Evolutionary conservation across 352 stramenopile genomes (phyloP).

Genomic region (Phytophthora citricola): DNA sequence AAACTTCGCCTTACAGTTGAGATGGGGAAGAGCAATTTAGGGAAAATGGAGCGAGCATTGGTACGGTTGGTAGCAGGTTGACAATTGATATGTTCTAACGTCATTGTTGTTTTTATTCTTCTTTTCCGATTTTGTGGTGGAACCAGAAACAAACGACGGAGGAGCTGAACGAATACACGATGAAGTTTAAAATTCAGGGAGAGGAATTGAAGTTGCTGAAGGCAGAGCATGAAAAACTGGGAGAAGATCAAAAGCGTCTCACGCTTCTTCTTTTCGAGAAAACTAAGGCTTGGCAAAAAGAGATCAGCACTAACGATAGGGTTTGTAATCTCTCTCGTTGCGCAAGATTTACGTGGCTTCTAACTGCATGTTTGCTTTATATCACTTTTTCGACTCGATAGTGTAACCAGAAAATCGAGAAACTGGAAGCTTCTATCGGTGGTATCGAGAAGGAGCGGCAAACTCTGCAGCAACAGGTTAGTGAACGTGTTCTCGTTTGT

Average conservation of each 20-base stretch:
- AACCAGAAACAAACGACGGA: constrained; percentile 59
- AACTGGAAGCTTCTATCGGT: constrained; percentile 40
- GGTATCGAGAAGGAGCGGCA: constrained; percentile 47
- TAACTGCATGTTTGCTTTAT: background rate
- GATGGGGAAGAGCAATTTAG: constrained; percentile 59
- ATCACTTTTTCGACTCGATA: constrained; percentile 9
- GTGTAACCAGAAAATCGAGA: constrained; percentile 56
- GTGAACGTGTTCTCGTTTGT: background rate
- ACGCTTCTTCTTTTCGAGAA: constrained; percentile 76
- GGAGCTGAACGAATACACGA: constrained; percentile 54
- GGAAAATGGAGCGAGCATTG: constrained; percentile 54
- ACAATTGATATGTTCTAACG: too few species aligned
- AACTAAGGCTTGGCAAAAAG: constrained; percentile 75
- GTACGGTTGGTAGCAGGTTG: constrained; percentile 24
- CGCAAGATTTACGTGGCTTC: background rate
- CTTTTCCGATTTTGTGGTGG: background rate
- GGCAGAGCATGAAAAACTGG: constrained; percentile 41
- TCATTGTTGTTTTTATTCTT: too few species aligned
- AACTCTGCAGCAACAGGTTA: constrained; percentile 52
- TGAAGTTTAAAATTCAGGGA: constrained; percentile 37
- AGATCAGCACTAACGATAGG: constrained; percentile 59
- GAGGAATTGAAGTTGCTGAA: constrained; percentile 46
- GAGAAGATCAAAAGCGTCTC: constrained; percentile 61
- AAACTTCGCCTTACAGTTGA: constrained; percentile 76
- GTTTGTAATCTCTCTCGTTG: constrained; percentile 19